These are phyloP conservation scores for barley (Hordeum vulgare) DNA, from an alignment of 176 grass and related monocot species.

Conservation along the genomic window MorexV3_pseudomolecules_assembly NC_058518.1:455882133-455882632, in stretches of 20 bases:
- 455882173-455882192: slow-evolving; percentile 74
- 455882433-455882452: slow-evolving; percentile 18
- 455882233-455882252: slow-evolving; percentile 59
- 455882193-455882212: slow-evolving; percentile 76
- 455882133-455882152: slow-evolving; percentile 94
- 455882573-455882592: slow-evolving; percentile 91
- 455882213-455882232: slow-evolving; percentile 62
- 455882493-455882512: slow-evolving; percentile 95
- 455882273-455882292: slow-evolving; percentile 95
- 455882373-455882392: slow-evolving; percentile 69
- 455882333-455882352: slow-evolving; percentile 81
- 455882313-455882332: slow-evolving; percentile 45
- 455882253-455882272: slow-evolving; percentile 63
- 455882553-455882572: slow-evolving; percentile 61
- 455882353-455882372: slow-evolving; percentile 97
- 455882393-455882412: slow-evolving; percentile 78
- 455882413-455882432: slow-evolving; percentile 73
- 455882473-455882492: slow-evolving; percentile 86
- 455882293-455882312: slow-evolving; percentile 93
- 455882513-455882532: slow-evolving; percentile 80
- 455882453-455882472: slow-evolving; percentile 67
- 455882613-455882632: slow-evolving; percentile 66
- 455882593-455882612: slow-evolving; percentile 91
- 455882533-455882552: slow-evolving; percentile 78
- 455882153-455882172: slow-evolving; percentile 75